Conservation (phyloP, 2,329 filamentous ascomycete genomes). For the Aspergillus niger region DNA sequence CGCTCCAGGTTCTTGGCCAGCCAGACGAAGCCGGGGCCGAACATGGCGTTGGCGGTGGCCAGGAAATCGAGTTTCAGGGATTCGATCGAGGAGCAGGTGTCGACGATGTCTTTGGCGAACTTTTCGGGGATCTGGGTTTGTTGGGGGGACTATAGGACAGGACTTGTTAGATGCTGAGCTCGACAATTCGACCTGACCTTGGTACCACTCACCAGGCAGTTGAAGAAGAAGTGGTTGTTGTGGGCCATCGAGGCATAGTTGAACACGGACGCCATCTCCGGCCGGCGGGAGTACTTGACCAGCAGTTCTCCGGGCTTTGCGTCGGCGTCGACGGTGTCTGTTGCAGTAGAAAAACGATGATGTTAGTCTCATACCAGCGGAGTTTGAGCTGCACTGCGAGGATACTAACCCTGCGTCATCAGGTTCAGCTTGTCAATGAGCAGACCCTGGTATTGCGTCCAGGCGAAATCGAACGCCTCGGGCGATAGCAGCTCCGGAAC, state of each 20-base stretch:
- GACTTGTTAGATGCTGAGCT: slow-evolving; percentile 8
- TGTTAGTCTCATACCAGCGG: neutral
- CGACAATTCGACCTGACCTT: neutral
- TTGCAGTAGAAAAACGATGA: neutral
- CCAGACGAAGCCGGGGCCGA: slow-evolving; percentile 97
- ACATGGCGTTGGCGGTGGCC: slow-evolving; percentile 83
- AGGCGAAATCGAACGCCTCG: slow-evolving; percentile 73
- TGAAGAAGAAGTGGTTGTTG: slow-evolving; percentile 71
- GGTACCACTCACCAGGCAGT: slow-evolving; percentile 42
- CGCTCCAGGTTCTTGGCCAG: slow-evolving; percentile 65
- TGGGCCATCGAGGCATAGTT: slow-evolving; percentile 96
- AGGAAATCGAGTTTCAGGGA: slow-evolving; percentile 79
- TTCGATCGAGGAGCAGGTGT: slow-evolving; percentile 78
- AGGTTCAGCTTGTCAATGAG: slow-evolving; percentile 76
- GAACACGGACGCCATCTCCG: slow-evolving; percentile 76
- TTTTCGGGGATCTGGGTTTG: slow-evolving; percentile 55
- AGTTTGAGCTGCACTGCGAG: neutral
- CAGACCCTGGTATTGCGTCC: slow-evolving; percentile 76
- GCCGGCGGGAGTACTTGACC: slow-evolving; percentile 75
- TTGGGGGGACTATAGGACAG: slow-evolving; percentile 39
- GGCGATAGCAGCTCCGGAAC: slow-evolving; percentile 72
- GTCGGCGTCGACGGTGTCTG: slow-evolving; percentile 67
- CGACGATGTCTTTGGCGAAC: slow-evolving; percentile 63
- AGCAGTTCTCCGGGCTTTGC: slow-evolving; percentile 67
- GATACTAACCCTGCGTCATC: slow-evolving; percentile 66